Base-by-base conservation (phyloP, 768 basidiomycete genomes). In the Gymnopilus junonius region DNA sequence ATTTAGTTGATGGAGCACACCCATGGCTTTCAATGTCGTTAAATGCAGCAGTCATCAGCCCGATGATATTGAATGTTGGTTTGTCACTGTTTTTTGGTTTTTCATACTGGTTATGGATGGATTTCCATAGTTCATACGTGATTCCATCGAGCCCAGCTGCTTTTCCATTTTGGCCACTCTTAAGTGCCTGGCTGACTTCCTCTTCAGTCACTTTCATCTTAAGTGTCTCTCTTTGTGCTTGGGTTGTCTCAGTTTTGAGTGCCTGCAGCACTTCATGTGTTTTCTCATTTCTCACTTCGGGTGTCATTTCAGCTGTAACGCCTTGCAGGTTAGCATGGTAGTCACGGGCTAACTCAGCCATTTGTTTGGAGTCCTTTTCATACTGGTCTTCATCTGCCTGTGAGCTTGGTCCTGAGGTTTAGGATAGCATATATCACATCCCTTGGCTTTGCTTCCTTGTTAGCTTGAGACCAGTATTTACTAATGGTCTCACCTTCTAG, bases 1-100 rank as follows among this genome's bases (percentile, higher is more conserved):
- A 83, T 0, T 14, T 3, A 0, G 73, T 67, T 0, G 8, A 1
- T 1, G 17, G 2, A 0, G 4, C 54, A 0, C 74, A 5, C 0
- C 80, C 75, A 56, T 76, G 5, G 1, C 14, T 1, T 57, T 74
- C 57, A 0, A 80, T 80, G 37, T 81, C 71, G 14, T 70, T 68
- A 37, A 51, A 74, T 0, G 71, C 57, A 2, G 3, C 2, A 2
- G 43, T 62, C 3, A 74, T 61, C 0, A 50, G 2, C n/a, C 21
- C 21, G 11, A 23, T 43, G 2, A 43, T 2, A 43, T 43, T 23
- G 11, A 43, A 43, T 12, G n/a, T 10, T 32, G 32, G n/a, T 6
- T 2, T 21, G 5, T 21, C 42, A 8, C 2, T 2, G 42, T 6
- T n/a, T 23, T 43, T 14, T n/a, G 7, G 4, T n/a, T 43, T 43